Base-by-base conservation (phyloP, 495 filamentous ascomycete species). In the Aspergillus campestris region DNA sequence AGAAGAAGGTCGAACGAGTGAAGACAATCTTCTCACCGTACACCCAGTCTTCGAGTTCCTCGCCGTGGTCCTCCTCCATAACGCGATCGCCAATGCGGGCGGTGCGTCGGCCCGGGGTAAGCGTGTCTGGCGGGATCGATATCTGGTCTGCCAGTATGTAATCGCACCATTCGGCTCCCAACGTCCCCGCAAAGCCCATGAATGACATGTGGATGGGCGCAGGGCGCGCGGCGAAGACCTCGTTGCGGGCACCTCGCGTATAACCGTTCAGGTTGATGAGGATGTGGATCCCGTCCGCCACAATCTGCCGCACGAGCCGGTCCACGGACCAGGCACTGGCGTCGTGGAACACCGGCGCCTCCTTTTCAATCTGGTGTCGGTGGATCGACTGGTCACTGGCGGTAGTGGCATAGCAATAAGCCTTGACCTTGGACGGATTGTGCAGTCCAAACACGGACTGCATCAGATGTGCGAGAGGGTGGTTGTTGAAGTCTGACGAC, bases 141-240 rank as follows among this genome's bases (percentile, higher is more conserved):
- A 87, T 86, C 36, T 83, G 70, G 56, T 99, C 92, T 4, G 92
- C 90, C 28, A 97, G 77, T 28, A 99, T 80, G 56, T 99, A 99
- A 56, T 99, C 92, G 60, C 92, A 99, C 92, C 92, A 99, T 57
- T 97, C 92, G 27, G 92, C 92, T 8, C 94, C 92, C 7, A 99
- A 73, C 2, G 92, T 95, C 6, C 92, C 92, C 1, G 92, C 92
- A 64, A 99, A 97, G 2, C 92, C 92, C 92, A 99, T 99, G 61
- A 99, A 99, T 0, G 92, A 95, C 92, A 99, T 99, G 53, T 97
- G 92, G 40, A 99, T 90, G 0, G 92, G 92, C 3, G 89, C 89
- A 8, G 92, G 89, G 24, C 92, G 80, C 9, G 94, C 92, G 31
- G 92, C 92, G 63, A 99, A 99, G 12, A 97, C 80, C 59, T 99